Conservation (phyloP, 169 alveolate species). For the Plasmodium fragile region DNA sequence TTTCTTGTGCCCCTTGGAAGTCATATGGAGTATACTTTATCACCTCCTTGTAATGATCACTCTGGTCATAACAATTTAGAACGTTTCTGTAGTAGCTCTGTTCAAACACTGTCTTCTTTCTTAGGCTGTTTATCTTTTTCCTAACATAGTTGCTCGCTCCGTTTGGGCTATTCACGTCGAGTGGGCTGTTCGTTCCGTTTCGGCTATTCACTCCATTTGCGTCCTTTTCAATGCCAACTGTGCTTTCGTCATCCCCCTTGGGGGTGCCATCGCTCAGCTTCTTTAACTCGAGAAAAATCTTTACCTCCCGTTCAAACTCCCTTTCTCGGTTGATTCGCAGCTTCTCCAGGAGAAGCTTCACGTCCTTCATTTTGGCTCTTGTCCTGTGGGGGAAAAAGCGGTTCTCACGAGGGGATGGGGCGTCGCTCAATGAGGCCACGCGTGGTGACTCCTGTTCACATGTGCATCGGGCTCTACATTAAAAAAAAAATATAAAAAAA, state of each 20-base stretch:
- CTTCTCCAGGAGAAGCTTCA: constrained; percentile 3
- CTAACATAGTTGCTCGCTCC: background rate
- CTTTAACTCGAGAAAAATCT: constrained; percentile 36
- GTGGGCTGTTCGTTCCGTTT: background rate
- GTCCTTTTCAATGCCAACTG: background rate
- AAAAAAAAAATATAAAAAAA: too few relatives aligned
- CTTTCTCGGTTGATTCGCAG: constrained; percentile 6
- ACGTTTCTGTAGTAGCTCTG: constrained; percentile 31
- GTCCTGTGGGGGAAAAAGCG: background rate
- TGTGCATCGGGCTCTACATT: background rate
- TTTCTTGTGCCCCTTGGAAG: background rate
- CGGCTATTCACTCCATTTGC: background rate
- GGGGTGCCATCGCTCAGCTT: background rate
- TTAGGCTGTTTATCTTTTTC: background rate
- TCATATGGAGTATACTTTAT: background rate
- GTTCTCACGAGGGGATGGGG: background rate
- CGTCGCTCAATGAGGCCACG: background rate
- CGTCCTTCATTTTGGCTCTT: constrained; percentile 50
- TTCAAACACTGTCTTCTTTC: constrained; percentile 18
- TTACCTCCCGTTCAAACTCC: constrained; percentile 70
- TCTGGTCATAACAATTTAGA: constrained; percentile 19
- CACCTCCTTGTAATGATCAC: constrained; percentile 1
- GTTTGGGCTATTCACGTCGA: background rate
- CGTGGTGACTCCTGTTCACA: background rate
- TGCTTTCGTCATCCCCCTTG: background rate